These are phyloP conservation scores for Ziziphus jujuba DNA, from an alignment of 306 rosid genomes.

Conservation along the genomic window DNA sequence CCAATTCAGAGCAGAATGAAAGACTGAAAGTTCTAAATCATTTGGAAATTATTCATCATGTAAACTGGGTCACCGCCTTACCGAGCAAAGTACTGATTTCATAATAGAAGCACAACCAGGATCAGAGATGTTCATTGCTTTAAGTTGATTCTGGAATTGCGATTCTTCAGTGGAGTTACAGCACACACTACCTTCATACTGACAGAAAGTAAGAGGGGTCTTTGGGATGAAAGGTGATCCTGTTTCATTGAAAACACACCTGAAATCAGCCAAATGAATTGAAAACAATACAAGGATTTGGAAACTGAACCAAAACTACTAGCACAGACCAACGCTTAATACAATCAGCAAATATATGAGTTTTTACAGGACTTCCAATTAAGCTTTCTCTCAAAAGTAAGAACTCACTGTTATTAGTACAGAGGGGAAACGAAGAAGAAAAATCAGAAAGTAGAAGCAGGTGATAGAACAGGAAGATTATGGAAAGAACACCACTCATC, in stretches of 20 bases:
- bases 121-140: constrained; percentile 64
- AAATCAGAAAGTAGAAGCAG: constrained; percentile 53
- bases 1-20: no score
- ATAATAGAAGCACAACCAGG: constrained; percentile 64
- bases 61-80: constrained; percentile 30
- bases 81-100: constrained; percentile 86
- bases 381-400: background rate
- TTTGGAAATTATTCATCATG: background rate
- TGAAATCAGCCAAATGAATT: constrained; percentile 4
- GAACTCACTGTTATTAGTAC: constrained; percentile 75
- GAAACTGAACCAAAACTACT: constrained; percentile 1
- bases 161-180: constrained; percentile 76
- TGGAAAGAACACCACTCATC: constrained; percentile 40
- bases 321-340: background rate
- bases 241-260: constrained; percentile 30
- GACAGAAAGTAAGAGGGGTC: constrained; percentile 60
- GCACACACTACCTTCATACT: constrained; percentile 76
- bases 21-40: background rate
- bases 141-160: constrained; percentile 57
- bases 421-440: constrained; percentile 70
- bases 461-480: constrained; percentile 43
- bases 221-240: constrained; percentile 66
- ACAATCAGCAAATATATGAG: background rate
- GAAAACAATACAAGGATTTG: background rate
- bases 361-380: no score